phyloP scores from a whole-genome alignment of 306 rosid species.

The Rosa rugosa region DNA sequence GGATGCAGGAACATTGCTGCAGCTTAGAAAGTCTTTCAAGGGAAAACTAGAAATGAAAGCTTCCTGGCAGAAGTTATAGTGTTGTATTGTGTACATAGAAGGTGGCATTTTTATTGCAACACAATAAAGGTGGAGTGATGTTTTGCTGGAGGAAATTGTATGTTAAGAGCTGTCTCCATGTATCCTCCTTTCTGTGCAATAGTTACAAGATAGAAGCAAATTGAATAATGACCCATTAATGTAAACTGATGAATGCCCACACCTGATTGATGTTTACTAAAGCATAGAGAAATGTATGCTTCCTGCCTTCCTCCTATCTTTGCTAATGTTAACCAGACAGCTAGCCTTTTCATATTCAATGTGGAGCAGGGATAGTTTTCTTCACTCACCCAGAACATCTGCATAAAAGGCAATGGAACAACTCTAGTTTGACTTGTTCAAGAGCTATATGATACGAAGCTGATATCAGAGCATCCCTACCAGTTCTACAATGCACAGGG shows the following conservation, averaged over 20 bases:
- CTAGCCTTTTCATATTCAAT: neutral
- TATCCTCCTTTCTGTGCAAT: neutral
- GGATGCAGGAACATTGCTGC: constrained; percentile 18
- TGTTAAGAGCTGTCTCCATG: neutral
- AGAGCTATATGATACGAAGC: too few species aligned
- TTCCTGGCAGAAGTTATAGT: neutral
- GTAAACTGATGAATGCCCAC: neutral
- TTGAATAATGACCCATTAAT: neutral
- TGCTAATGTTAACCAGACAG: neutral
- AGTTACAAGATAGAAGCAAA: neutral
- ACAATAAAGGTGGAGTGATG: neutral
- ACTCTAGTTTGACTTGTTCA: too few species aligned
- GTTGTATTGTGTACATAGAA: neutral
- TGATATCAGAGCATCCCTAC: too few species aligned
- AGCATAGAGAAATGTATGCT: neutral
- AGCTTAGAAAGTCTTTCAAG: constrained; percentile 2
- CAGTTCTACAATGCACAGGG: too few species aligned
- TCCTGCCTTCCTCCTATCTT: neutral
- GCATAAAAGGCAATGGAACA: too few species aligned
- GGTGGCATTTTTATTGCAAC: neutral
- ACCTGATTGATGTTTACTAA: neutral
- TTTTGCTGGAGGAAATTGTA: neutral
- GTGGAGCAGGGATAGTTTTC: neutral
- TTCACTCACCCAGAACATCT: neutral
- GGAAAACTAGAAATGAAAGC: neutral